These are phyloP conservation scores for Sorghum bicolor DNA, from an alignment of 176 grass and related monocot genomes.

Conservation along the genomic window DNA sequence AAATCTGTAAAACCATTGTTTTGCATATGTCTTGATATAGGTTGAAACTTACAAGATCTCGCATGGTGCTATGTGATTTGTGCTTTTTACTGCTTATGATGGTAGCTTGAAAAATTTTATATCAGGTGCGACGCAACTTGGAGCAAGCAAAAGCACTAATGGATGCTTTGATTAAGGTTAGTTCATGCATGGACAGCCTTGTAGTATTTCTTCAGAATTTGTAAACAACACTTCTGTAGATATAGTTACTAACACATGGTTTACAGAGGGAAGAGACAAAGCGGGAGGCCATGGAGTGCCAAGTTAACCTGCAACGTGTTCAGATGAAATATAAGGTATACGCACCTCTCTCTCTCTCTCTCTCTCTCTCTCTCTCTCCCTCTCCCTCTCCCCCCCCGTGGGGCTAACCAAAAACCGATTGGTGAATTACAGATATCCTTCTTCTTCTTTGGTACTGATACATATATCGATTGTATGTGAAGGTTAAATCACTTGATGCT, in stretches of 20 bases:
- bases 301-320: constrained; percentile 79
- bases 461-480: not conserved
- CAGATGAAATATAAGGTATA: constrained; percentile 95
- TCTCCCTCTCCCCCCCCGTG: too few species aligned
- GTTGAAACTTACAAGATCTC: not conserved
- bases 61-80: not conserved
- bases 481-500: not conserved
- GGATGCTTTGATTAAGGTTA: constrained; percentile 90
- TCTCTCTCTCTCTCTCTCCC: too few species aligned
- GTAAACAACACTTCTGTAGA: not conserved
- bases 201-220: constrained; percentile 5
- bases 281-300: constrained; percentile 71
- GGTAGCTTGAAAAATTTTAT: constrained; percentile 31
- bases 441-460: too few species aligned
- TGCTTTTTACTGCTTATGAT: constrained; percentile 26
- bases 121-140: constrained; percentile 91
- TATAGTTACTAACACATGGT: constrained; percentile 15
- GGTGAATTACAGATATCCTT: too few species aligned
- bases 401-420: too few species aligned
- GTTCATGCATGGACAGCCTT: constrained; percentile 23
- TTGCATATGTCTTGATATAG: not conserved
- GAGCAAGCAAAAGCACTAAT: constrained; percentile 88
- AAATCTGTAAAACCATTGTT: not conserved
- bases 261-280: constrained; percentile 94
- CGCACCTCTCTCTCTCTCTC: too few species aligned